phyloP scores from a whole-genome alignment of 805 yeast species.

The Cyberlindnera bimundalis region DNA sequence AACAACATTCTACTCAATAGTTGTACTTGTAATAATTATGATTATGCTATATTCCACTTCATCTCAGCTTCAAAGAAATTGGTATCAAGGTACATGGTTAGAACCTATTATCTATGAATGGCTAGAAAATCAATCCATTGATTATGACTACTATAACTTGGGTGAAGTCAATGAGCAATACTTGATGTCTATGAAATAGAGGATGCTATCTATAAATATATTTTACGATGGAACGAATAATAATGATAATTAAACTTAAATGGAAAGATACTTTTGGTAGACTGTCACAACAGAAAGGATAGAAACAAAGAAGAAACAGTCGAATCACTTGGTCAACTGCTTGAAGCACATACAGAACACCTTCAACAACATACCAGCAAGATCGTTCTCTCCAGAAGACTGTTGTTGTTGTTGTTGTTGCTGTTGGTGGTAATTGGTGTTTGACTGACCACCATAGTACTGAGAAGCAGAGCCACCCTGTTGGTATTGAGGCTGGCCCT shows the following conservation, averaged over 20 bases:
- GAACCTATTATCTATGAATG: conserved; percentile 17
- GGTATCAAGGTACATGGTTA: conserved; percentile 20
- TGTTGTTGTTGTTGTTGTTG: conserved; percentile 20
- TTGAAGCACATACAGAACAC: conserved; percentile 35
- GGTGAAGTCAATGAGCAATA: conserved; percentile 18
- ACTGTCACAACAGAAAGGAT: no score
- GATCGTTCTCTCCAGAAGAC: conserved; percentile 13
- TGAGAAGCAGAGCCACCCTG: conserved; percentile 16
- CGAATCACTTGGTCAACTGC: conserved; percentile 21
- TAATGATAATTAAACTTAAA: no score
- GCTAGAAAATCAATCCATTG: conserved; percentile 20
- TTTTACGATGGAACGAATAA: background rate
- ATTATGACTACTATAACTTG: conserved; percentile 24
- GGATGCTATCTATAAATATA: no score
- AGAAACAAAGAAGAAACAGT: no score
- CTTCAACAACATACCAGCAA: conserved; percentile 25
- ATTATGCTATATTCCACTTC: background rate
- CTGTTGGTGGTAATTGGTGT: conserved; percentile 15
- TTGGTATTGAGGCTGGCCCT: conserved; percentile 20
- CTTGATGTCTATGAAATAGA: conserved; percentile 11
- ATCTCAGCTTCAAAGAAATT: conserved; percentile 2
- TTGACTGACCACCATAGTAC: conserved; percentile 16
- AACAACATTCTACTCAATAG: background rate
- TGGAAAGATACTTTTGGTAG: no score
- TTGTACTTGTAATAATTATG: background rate